These are phyloP conservation scores for Pseudonectria buxi DNA, from an alignment of 2,329 filamentous ascomycete genomes.

Conservation along the genomic window DNA sequence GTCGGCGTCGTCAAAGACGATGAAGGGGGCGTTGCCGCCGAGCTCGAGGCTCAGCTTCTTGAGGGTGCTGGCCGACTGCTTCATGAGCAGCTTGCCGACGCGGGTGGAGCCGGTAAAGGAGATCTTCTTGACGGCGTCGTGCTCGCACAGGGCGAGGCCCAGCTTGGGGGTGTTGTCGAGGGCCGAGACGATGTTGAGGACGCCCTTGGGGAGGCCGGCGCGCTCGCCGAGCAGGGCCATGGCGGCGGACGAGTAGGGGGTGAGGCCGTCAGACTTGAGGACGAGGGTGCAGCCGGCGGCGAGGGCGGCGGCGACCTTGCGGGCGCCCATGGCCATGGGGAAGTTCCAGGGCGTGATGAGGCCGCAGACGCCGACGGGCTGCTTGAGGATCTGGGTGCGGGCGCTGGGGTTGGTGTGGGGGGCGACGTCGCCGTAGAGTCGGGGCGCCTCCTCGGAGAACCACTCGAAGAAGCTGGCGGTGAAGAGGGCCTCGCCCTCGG, in stretches of 20 bases:
- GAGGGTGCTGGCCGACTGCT: slow-evolving; percentile 60
- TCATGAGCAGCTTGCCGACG: slow-evolving; percentile 55
- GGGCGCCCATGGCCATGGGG: slow-evolving; percentile 42
- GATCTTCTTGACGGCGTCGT: slow-evolving; percentile 60
- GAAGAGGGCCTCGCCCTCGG: slow-evolving; percentile 49
- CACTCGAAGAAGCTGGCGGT: slow-evolving; percentile 54
- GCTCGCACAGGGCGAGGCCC: slow-evolving; percentile 57
- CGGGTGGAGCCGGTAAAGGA: slow-evolving; percentile 62
- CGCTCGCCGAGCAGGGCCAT: slow-evolving; percentile 73
- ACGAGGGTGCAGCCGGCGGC: slow-evolving; percentile 74
- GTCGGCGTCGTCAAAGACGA: slow-evolving; percentile 73
- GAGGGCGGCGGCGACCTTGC: slow-evolving; percentile 43
- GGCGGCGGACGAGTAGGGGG: slow-evolving; percentile 78
- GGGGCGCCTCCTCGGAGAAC: slow-evolving; percentile 56
- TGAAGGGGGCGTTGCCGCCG: slow-evolving; percentile 68
- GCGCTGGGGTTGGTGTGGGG: slow-evolving; percentile 50
- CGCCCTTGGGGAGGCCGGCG: slow-evolving; percentile 47
- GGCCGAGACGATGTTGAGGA: slow-evolving; percentile 54
- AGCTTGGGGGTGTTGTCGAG: slow-evolving; percentile 60
- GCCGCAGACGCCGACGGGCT: slow-evolving; percentile 26
- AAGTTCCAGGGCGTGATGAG: slow-evolving; percentile 48
- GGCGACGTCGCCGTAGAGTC: slow-evolving; percentile 33
- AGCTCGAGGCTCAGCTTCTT: slow-evolving; percentile 62
- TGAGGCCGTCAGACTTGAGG: slow-evolving; percentile 78
- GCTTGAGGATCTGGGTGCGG: slow-evolving; percentile 27